A percentile compares a stretch with the other conserved stretches of the same genome.
Evolutionary conservation across 192 early-diverging fungal genomes (phyloP).

Genomic region (Umbelopsis sp.): DNA sequence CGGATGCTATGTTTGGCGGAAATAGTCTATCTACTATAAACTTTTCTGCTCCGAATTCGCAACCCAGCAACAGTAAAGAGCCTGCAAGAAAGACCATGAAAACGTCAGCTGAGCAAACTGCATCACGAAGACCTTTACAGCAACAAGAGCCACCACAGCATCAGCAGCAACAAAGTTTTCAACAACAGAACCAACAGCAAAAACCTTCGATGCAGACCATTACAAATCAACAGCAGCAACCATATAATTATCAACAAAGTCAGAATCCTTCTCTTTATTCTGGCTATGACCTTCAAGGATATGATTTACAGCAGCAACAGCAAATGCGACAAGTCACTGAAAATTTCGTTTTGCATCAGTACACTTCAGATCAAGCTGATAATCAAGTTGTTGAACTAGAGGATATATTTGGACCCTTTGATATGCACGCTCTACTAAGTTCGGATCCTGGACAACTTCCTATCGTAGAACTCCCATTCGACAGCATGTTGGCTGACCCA

Average conservation of each 20-base stretch:
- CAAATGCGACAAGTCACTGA: slow-evolving; percentile 23
- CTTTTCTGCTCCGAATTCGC: neutral
- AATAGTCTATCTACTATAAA: slow-evolving; percentile 3
- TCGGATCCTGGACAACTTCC: slow-evolving; percentile 23
- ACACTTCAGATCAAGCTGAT: slow-evolving; percentile 45
- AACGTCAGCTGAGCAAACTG: neutral
- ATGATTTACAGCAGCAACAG: slow-evolving; percentile 10
- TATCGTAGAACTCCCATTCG: slow-evolving; percentile 1
- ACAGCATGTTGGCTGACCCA: slow-evolving; percentile 6
- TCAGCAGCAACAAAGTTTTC: slow-evolving; percentile 2
- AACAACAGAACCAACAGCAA: slow-evolving; percentile 20
- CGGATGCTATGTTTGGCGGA: neutral
- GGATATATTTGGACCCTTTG: slow-evolving; percentile 36
- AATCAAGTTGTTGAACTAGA: slow-evolving; percentile 39
- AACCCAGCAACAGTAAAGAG: neutral
- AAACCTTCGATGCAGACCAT: neutral
- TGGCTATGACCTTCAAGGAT: neutral
- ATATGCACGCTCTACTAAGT: slow-evolving; percentile 31
- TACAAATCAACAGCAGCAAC: slow-evolving; percentile 3
- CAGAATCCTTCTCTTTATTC: neutral
- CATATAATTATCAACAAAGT: slow-evolving; percentile 20
- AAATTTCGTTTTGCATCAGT: slow-evolving; percentile 44
- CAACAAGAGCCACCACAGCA: slow-evolving; percentile 1
- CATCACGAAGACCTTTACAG: neutral
- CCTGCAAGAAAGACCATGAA: neutral